Evolutionary conservation across 169 alveolate species (phyloP).

Genomic region (Plasmodium sp.): DNA sequence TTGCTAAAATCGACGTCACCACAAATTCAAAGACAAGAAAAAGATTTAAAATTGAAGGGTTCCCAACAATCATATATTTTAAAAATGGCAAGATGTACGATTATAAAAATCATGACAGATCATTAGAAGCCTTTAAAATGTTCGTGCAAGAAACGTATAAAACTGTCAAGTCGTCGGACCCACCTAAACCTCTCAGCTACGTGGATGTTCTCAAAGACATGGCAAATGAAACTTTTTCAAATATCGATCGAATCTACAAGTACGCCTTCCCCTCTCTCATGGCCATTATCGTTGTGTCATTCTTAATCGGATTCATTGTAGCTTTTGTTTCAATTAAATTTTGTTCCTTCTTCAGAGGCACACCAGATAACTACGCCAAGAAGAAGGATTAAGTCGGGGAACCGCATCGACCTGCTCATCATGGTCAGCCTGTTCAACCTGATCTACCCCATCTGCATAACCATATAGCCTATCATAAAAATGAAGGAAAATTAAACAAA

Average conservation of each 20-base stretch:
- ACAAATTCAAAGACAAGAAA: constrained; percentile 83
- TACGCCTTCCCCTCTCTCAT: constrained; percentile 58
- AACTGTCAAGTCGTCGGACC: constrained; percentile 25
- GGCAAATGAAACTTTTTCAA: constrained; percentile 21
- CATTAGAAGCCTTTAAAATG: constrained; percentile 77
- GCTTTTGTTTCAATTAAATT: constrained; percentile 3
- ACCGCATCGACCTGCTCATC: neutral
- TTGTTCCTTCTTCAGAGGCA: neutral
- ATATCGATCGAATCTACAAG: constrained; percentile 63
- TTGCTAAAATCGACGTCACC: constrained; percentile 89
- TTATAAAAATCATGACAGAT: constrained; percentile 80
- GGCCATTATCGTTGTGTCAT: constrained; percentile 22
- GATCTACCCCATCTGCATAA: neutral
- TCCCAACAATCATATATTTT: constrained; percentile 96
- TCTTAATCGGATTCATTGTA: constrained; percentile 4
- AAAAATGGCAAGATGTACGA: constrained; percentile 93
- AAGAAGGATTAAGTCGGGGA: neutral
- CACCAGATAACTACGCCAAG: neutral
- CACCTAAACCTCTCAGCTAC: constrained; percentile 58
- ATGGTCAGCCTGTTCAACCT: too few species aligned
- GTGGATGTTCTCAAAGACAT: constrained; percentile 40
- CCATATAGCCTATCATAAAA: neutral
- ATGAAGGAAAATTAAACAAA: neutral
- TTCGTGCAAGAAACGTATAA: constrained; percentile 76
- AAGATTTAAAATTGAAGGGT: constrained; percentile 92